Evolutionary conservation across 2,329 filamentous ascomycete species (phyloP).

Genomic region (Penicillium decumbens): DNA sequence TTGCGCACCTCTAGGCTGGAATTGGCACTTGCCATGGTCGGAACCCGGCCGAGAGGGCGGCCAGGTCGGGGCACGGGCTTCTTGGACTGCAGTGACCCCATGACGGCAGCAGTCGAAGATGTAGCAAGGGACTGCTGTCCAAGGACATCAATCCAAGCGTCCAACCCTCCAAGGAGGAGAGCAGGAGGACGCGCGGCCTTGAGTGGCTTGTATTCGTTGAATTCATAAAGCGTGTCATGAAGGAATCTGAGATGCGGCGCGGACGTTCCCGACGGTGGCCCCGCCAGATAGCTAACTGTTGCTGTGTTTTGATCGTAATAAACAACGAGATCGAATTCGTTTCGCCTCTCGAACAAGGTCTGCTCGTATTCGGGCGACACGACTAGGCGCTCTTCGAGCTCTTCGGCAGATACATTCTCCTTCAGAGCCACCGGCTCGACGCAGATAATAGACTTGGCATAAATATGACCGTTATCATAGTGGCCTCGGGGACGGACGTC

Average conservation of each 20-base stretch:
- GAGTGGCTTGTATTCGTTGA: slow-evolving; percentile 73
- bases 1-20: slow-evolving; percentile 54
- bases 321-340: slow-evolving; percentile 79
- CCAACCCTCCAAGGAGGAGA: slow-evolving; percentile 73
- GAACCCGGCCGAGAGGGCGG: slow-evolving; percentile 51
- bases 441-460: slow-evolving; percentile 77
- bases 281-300: slow-evolving; percentile 54
- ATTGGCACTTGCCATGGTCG: slow-evolving; percentile 49
- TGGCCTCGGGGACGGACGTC: slow-evolving; percentile 76
- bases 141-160: slow-evolving; percentile 81
- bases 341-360: slow-evolving; percentile 63
- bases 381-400: slow-evolving; percentile 51
- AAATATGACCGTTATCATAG: slow-evolving; percentile 86
- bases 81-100: slow-evolving; percentile 43
- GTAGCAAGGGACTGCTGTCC: slow-evolving; percentile 62
- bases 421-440: slow-evolving; percentile 77
- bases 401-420: slow-evolving; percentile 61
- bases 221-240: slow-evolving; percentile 74
- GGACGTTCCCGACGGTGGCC: slow-evolving; percentile 44
- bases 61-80: slow-evolving; percentile 36
- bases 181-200: slow-evolving; percentile 63
- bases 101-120: slow-evolving; percentile 52
- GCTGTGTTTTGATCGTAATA: slow-evolving; percentile 74
- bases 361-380: slow-evolving; percentile 58
- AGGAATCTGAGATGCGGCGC: slow-evolving; percentile 63